phyloP scores from a whole-genome alignment of 257 asterid species.

The Capsicum chinense region DNA sequence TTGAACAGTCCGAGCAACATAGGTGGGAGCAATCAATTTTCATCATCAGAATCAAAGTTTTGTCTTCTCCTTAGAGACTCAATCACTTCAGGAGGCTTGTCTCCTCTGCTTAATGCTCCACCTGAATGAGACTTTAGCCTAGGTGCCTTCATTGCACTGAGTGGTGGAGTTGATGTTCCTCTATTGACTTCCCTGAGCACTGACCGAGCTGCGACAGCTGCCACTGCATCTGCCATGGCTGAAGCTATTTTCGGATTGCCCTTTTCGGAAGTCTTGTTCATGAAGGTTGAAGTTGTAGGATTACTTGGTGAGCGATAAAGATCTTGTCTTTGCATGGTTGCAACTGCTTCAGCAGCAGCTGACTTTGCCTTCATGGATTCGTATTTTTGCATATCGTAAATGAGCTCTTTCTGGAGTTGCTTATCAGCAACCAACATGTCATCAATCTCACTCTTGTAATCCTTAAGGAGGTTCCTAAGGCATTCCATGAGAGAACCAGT shows the following conservation, averaged over 20 bases:
- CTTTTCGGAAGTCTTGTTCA: constrained; percentile 36
- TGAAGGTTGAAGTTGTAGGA: constrained; percentile 32
- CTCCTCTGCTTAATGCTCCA: constrained; percentile 34
- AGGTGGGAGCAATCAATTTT: constrained; percentile 40
- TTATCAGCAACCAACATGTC: constrained; percentile 79
- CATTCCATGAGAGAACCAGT: constrained; percentile 93
- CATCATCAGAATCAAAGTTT: constrained; percentile 74
- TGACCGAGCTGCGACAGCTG: constrained; percentile 64
- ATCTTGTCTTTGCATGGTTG: constrained; percentile 55
- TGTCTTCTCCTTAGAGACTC: constrained; percentile 81
- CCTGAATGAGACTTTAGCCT: constrained; percentile 62
- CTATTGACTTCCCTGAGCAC: constrained; percentile 75
- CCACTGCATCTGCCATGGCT: constrained; percentile 77
- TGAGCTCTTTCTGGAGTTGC: constrained; percentile 89
- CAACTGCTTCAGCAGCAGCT: constrained; percentile 68
- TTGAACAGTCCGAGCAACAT: too few relatives aligned
- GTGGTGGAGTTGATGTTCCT: constrained; percentile 64
- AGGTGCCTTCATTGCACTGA: constrained; percentile 76
- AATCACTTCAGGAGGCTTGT: constrained; percentile 58
- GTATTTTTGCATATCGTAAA: constrained; percentile 83
- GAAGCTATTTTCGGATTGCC: constrained; percentile 60
- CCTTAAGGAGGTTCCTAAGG: constrained; percentile 86
- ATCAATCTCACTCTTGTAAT: constrained; percentile 90
- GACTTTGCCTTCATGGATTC: constrained; percentile 69
- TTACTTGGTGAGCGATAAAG: constrained; percentile 44